Conservation (phyloP, 352 stramenopile genomes). For the Globisporangium nagaii region DNA sequence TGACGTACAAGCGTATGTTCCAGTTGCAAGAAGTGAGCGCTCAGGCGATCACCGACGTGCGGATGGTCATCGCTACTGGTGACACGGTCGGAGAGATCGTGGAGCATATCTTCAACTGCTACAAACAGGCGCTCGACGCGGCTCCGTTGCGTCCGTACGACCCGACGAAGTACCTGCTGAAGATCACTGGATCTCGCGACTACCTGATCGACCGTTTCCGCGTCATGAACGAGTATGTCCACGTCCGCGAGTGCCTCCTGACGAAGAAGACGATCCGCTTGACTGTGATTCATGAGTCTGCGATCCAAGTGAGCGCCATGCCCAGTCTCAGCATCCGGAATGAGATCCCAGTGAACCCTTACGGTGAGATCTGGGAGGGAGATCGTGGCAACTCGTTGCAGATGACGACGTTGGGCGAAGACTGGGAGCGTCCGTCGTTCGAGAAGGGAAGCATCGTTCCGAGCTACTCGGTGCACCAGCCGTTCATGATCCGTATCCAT, state of each 20-base stretch:
- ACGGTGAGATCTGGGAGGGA: slow-evolving; percentile 51
- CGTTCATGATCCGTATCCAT: slow-evolving; percentile 65
- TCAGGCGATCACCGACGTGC: slow-evolving; percentile 78
- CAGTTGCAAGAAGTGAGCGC: slow-evolving; percentile 81
- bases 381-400: slow-evolving; percentile 54
- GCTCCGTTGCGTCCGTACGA: slow-evolving; percentile 74
- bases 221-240: slow-evolving; percentile 85
- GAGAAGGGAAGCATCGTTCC: slow-evolving; percentile 28
- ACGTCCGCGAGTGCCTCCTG: slow-evolving; percentile 79
- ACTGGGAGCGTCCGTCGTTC: slow-evolving; percentile 51
- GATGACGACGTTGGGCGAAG: slow-evolving; percentile 69
- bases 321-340: slow-evolving; percentile 66
- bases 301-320: slow-evolving; percentile 81
- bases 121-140: slow-evolving; percentile 74
- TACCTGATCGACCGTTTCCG: slow-evolving; percentile 83
- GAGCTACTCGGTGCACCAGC: slow-evolving; percentile 54
- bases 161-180: slow-evolving; percentile 75
- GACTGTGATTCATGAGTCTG: slow-evolving; percentile 80
- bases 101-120: slow-evolving; percentile 87
- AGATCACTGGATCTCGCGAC: slow-evolving; percentile 82
- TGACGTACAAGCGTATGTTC: slow-evolving; percentile 81
- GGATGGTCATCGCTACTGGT: slow-evolving; percentile 75
- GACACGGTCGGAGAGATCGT: slow-evolving; percentile 87
- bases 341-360: slow-evolving; percentile 52
- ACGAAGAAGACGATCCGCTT: slow-evolving; percentile 84